Base-by-base conservation (phyloP, 2,329 filamentous ascomycete genomes). In the Pseudopyricularia javanii region DNA sequence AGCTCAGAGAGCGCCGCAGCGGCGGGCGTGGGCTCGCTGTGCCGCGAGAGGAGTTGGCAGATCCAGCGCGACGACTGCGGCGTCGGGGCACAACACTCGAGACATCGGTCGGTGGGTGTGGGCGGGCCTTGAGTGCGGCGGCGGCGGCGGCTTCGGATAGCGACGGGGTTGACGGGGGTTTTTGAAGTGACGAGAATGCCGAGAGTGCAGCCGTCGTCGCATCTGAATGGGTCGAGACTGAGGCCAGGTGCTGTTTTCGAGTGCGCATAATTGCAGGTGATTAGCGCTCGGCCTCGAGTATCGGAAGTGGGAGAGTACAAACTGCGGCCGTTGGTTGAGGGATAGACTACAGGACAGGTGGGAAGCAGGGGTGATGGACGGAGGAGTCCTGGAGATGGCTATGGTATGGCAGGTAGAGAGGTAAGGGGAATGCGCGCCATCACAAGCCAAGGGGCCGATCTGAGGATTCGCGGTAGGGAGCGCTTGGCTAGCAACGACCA, bases 51-150 rank as follows among this genome's bases (percentile, higher is more conserved):
- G 87, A 87, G 43, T 79, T 69, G 1, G 35, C 35, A 20, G 90
- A 95, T 51, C 76, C 76, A 66, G 78, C 82, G 56, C 90, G 82
- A 60, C 88, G 81, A 55, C 81, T 67, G 63, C 86, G 91, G 63
- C 91, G 86, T 72, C 91, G 95, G 6, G 91, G 95, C 67, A 95
- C 86, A 47, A 94, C 81, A 63, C 89, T 82, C 65, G 82, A 85
- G 54, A 95, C 85, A 59, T 83, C 83, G 51, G 84, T 91, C 22
- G 89, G 90, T 2, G 86, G 83, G 51, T 83, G 83, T 9, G 88
- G 84, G 59, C 86, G 81, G 47, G 85, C 86, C 63, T 85, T 83
- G 54, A 97, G 76, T 48, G 91, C 91, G 28, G 90, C 83, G 15
- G 89, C 90, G 7, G 91, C 91, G 12, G 91, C 91, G 7, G 91